Base-by-base conservation (phyloP, 78 protist species). In the Dictyostelium purpureum region DNA sequence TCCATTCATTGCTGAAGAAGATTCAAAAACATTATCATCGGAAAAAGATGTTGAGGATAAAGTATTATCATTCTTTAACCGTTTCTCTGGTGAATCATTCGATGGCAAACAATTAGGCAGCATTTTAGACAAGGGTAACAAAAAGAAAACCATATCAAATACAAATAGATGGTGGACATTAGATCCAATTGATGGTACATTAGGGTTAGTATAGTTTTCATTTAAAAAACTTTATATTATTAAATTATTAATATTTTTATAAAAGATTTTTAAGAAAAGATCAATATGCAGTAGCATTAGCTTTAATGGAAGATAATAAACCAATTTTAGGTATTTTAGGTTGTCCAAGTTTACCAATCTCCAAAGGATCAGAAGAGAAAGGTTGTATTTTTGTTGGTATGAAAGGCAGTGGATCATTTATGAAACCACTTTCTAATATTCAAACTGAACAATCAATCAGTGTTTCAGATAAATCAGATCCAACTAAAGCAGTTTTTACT, bases 121-220 rank as follows among this genome's bases (percentile, higher is more conserved):
- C 1, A 6, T 69, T 16, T 42, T 78, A 57, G 89, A 90, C 24
- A 42, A 52, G 51, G 88, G 89, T 5, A 73, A 24, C 4, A 45
- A 26, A n/a, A 59, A 66, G 54, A 38, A 37, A 63, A 2, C 6
- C 24, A 35, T 21, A 4, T 47, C 12, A n/a, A 33, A 67, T 21
- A 54, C 79, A 24, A 76, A 76, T 40, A 65, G 95, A 61, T 69
- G 83, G 92, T 90, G 95, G 95, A 74, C 85, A 31, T 49, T 90
- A 24, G 95, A 90, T 61, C 95, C 95, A 21, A 81, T 90, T 18
- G 95, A 90, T 78, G 95, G 95, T n/a, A 90, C 95, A 11, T 31
- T 63, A 0, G 95, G 95, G 21, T 61, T 31, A 61, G n/a, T n/a
- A n/a, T n/a, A n/a, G n/a, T n/a, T n/a, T n/a, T n/a, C n/a, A n/a